Percentiles rank a stretch among this genome's conserved stretches.
Evolutionary conservation across 495 filamentous ascomycete species (phyloP).

Genomic region (Usnea hakonensis): DNA sequence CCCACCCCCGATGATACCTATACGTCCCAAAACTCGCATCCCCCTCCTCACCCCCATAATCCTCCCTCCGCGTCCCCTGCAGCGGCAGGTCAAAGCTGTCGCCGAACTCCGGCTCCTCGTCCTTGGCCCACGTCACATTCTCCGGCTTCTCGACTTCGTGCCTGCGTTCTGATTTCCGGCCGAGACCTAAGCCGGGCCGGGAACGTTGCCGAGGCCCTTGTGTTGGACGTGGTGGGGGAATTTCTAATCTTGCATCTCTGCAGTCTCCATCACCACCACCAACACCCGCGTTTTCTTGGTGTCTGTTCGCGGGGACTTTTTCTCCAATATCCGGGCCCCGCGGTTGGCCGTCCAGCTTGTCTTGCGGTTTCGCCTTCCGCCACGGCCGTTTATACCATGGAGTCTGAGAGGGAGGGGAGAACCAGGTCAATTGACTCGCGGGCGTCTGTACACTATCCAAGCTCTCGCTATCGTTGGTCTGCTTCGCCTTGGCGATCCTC

Average conservation of each 20-base stretch:
- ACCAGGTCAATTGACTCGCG: conserved; percentile 10
- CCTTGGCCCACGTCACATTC: conserved; percentile 21
- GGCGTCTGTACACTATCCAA: not conserved
- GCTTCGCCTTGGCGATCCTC: not conserved
- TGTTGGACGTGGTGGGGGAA: not conserved
- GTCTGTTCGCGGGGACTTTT: not conserved
- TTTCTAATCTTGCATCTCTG: not conserved
- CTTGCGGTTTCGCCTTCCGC: not conserved
- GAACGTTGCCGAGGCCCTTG: not conserved
- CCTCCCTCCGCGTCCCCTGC: conserved; percentile 17
- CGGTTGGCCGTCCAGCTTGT: conserved; percentile 7
- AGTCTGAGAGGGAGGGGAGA: conserved; percentile 4
- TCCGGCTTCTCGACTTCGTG: conserved; percentile 13
- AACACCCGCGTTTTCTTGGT: not conserved
- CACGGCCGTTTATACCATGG: conserved; percentile 12
- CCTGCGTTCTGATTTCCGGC: not conserved
- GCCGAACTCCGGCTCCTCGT: not conserved
- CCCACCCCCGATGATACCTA: conserved; percentile 12
- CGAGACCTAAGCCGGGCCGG: not conserved
- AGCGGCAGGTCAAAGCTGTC: conserved; percentile 21
- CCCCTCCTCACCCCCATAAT: conserved; percentile 8
- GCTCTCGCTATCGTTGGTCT: not conserved
- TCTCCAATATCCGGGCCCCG: not conserved
- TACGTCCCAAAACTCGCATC: conserved; percentile 3
- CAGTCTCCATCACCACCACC: not conserved